Base-by-base conservation (phyloP, 805 yeast genomes). In the Myxozyma mucilagina region DNA sequence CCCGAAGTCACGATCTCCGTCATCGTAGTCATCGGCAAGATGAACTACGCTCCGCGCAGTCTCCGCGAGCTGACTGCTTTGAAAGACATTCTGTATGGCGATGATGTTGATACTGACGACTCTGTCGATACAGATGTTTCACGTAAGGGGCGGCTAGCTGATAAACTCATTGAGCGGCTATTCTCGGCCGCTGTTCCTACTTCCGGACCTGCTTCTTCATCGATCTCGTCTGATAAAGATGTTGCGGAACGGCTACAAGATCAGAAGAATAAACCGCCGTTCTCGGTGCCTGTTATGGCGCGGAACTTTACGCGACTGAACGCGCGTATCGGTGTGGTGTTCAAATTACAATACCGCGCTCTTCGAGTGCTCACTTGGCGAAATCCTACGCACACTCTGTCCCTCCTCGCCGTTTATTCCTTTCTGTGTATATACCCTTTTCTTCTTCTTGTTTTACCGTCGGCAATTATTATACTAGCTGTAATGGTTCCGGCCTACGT, bases 341-440 rank as follows among this genome's bases (percentile, higher is more conserved):
- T 88, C 67, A 80, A 76, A 45, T 59, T 85, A 1, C 93, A 88
- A 67, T 86, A 86, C 66, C 83, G 84, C 1, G 45, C 86, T 0
- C 77, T 85, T 6, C 82, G 84, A 53, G 70, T 88, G 0, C 60
- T 89, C 29, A 82, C 89, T 4, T 92, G 97, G 97, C 82, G 84
- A 61, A 78, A 80, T 32, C 92, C 96, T 0, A 78, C 88, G 0
- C 80, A 84, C 63, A 91, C 97, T 0, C 65, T 91, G 4, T 77
- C 87, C 0, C 71, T 77, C 24, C 73, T 90, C 56, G 75, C 86
- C 4, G 63, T 84, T 0, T 85, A 87, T 65, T 86, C 97, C 0
- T 78, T 84, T 61, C 75, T 86, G 1, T 87, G 94, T 20, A 72
- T 86, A 39, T 82, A 87, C 75, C 97, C 97, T 0, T 84, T 84